These are phyloP conservation scores for Saturnispora zaruensis DNA, from an alignment of 805 yeast species.

Conservation along the genomic window DNA sequence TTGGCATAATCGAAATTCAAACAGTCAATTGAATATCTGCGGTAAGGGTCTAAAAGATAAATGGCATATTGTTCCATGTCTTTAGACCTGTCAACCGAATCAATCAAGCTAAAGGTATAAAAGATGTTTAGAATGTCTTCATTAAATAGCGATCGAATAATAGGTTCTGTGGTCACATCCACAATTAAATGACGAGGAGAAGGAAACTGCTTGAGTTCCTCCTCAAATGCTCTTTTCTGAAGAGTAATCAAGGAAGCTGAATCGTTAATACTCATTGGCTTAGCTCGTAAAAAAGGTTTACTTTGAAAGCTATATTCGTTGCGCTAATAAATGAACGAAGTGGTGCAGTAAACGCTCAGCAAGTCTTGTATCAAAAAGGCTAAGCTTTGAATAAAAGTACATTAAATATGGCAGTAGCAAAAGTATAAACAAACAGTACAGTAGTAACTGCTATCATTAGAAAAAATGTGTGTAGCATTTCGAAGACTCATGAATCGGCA, in stretches of 20 bases:
- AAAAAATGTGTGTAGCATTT: slow-evolving; percentile 78
- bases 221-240: slow-evolving; percentile 19
- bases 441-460: slow-evolving; percentile 26
- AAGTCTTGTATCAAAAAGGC: neutral
- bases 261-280: neutral
- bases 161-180: slow-evolving; percentile 24
- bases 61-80: slow-evolving; percentile 49
- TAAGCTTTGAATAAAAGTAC: neutral
- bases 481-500: slow-evolving; percentile 78
- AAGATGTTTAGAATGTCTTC: slow-evolving; percentile 25
- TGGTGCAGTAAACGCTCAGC: neutral
- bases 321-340: neutral
- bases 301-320: neutral
- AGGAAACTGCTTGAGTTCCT: slow-evolving; percentile 13
- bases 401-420: too few species aligned
- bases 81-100: slow-evolving; percentile 22
- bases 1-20: slow-evolving; percentile 62
- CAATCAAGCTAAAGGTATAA: slow-evolving; percentile 25
- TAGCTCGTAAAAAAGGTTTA: neutral
- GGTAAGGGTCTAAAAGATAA: slow-evolving; percentile 61
- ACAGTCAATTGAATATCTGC: slow-evolving; percentile 62
- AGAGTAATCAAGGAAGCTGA: slow-evolving; percentile 8
- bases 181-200: slow-evolving; percentile 26
- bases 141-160: slow-evolving; percentile 20
- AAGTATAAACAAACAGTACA: neutral